phyloP scores from a whole-genome alignment of 2,329 filamentous ascomycete genomes.

The Neofusicoccum laricinum region DNA sequence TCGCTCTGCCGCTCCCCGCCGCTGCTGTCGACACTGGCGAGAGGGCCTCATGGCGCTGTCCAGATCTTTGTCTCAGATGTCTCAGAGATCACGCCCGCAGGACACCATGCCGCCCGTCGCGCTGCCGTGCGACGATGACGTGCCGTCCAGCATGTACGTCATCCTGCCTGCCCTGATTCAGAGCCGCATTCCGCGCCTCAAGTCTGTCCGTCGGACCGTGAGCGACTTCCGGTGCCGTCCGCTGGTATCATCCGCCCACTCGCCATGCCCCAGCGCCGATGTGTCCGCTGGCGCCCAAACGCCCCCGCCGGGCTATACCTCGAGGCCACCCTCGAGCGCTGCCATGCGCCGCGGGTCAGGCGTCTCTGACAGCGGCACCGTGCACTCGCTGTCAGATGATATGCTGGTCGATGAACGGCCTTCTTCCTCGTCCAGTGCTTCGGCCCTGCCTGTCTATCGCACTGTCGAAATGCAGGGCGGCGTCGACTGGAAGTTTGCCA shows the following conservation, averaged over 20 bases:
- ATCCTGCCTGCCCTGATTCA: constrained; percentile 55
- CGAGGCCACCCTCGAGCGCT: constrained; percentile 25
- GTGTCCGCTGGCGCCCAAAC: constrained; percentile 25
- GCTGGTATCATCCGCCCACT: constrained; percentile 9
- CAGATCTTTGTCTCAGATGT: not conserved
- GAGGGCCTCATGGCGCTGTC: not conserved
- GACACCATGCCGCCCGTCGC: not conserved
- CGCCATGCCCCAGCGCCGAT: not conserved
- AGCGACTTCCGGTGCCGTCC: constrained; percentile 26
- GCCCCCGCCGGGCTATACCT: constrained; percentile 38
- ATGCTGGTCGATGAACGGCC: constrained; percentile 8
- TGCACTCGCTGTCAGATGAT: constrained; percentile 9
- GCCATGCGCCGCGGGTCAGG: constrained; percentile 23
- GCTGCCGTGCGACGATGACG: not conserved
- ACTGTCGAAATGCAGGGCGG: constrained; percentile 35
- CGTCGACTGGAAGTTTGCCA: constrained; percentile 52
- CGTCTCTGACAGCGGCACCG: constrained; percentile 18
- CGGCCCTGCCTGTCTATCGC: constrained; percentile 22
- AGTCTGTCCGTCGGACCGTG: constrained; percentile 44
- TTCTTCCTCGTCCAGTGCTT: constrained; percentile 22
- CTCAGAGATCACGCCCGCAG: not conserved
- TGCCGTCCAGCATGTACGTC: constrained; percentile 50
- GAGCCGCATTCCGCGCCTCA: constrained; percentile 50
- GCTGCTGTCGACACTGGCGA: not conserved
- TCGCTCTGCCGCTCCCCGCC: not conserved